These are phyloP conservation scores for Coemansia guatemalensis DNA, from an alignment of 192 early-diverging fungal species.

Conservation along the genomic window DNA sequence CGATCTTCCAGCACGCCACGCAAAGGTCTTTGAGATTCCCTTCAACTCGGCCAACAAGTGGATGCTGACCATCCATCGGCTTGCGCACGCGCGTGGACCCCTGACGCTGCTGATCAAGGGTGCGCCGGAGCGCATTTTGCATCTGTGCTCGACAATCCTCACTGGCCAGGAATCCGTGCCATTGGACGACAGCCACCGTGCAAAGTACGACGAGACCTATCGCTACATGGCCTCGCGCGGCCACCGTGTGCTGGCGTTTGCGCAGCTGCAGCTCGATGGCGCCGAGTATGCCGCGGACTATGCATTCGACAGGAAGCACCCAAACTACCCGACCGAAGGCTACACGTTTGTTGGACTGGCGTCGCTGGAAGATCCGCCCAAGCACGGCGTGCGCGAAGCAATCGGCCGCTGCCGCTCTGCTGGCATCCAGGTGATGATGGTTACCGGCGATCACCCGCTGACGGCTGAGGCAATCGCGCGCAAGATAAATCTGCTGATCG, in stretches of 20 bases:
- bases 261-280: slow-evolving; percentile 69
- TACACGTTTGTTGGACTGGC: slow-evolving; percentile 83
- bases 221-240: slow-evolving; percentile 89
- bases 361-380: slow-evolving; percentile 95
- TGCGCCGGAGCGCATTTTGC: slow-evolving; percentile 90
- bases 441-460: slow-evolving; percentile 96
- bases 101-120: slow-evolving; percentile 90
- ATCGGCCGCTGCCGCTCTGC: slow-evolving; percentile 90
- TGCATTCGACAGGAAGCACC: slow-evolving; percentile 70
- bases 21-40: slow-evolving; percentile 93
- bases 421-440: slow-evolving; percentile 97
- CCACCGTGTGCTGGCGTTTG: slow-evolving; percentile 94
- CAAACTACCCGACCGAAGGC: slow-evolving; percentile 49
- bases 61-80: slow-evolving; percentile 87
- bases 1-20: slow-evolving; percentile 61
- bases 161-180: slow-evolving; percentile 56
- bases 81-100: slow-evolving; percentile 39
- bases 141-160: slow-evolving; percentile 77
- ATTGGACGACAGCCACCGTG: slow-evolving; percentile 67
- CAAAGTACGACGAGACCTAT: slow-evolving; percentile 74
- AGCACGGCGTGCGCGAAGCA: slow-evolving; percentile 97
- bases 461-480: slow-evolving; percentile 96
- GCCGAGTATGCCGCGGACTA: slow-evolving; percentile 69
- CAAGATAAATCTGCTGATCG: slow-evolving; percentile 92
- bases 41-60: slow-evolving; percentile 97